Conservation (phyloP, 805 yeast genomes). For the Suhomyces sp. region DNA sequence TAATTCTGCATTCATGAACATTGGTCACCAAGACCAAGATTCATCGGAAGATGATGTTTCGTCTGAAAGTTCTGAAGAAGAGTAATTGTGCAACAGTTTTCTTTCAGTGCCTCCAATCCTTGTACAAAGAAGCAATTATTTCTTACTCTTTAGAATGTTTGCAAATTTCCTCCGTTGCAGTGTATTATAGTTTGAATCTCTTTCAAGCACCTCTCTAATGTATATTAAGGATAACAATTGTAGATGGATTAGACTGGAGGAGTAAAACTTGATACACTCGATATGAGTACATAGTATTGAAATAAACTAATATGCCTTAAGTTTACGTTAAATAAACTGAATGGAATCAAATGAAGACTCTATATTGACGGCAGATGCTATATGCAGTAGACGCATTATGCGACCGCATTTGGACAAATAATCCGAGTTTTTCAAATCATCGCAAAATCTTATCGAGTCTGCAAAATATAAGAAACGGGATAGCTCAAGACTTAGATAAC, state of each 20-base stretch:
- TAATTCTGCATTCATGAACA: conserved; percentile 24
- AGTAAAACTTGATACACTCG: not conserved
- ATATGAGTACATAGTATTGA: not conserved
- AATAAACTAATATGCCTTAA: not conserved
- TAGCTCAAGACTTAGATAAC: not conserved
- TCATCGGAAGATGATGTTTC: conserved; percentile 54
- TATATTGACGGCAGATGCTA: not conserved
- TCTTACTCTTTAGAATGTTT: not conserved
- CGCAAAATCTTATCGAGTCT: not conserved
- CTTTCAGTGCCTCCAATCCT: not conserved
- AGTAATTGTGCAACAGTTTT: conserved; percentile 28
- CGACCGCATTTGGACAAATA: not conserved
- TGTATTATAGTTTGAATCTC: conserved; percentile 7
- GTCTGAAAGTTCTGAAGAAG: conserved; percentile 70
- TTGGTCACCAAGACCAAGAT: conserved; percentile 35
- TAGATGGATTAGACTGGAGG: not conserved
- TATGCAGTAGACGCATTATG: not conserved
- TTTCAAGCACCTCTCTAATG: conserved; percentile 2
- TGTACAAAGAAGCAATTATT: not conserved
- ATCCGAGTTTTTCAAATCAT: not conserved
- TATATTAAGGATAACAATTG: not conserved
- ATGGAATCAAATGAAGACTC: not conserved
- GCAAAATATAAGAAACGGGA: not conserved
- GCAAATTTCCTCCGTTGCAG: conserved; percentile 3
- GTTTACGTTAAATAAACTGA: not conserved